Evolutionary conservation across 371 early-diverging fungal species (phyloP).

Genomic region (Apophysomyces variabilis): DNA sequence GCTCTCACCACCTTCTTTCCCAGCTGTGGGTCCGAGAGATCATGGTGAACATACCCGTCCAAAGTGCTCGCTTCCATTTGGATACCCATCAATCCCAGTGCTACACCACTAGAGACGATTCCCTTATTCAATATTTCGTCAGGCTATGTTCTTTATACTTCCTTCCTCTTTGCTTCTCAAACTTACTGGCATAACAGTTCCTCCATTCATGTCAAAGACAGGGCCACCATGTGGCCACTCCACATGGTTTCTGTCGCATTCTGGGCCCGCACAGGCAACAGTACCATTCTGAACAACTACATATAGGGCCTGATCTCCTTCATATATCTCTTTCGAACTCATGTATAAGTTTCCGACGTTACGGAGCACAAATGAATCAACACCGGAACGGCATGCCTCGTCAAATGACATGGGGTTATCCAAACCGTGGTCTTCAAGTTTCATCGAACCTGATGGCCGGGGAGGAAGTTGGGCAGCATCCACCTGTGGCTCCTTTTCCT

Average conservation of each 20-base stretch:
- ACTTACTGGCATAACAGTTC: constrained; percentile 47
- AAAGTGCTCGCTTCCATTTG: constrained; percentile 54
- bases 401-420: constrained; percentile 32
- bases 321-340: constrained; percentile 22
- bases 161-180: not conserved
- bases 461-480: constrained; percentile 32
- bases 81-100: constrained; percentile 65
- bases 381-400: constrained; percentile 31
- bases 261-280: constrained; percentile 56
- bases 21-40: constrained; percentile 32
- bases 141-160: too few species aligned
- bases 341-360: constrained; percentile 55
- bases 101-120: constrained; percentile 54
- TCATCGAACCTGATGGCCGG: constrained; percentile 34
- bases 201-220: constrained; percentile 53
- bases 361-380: constrained; percentile 48
- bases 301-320: constrained; percentile 24
- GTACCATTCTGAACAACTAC: constrained; percentile 58
- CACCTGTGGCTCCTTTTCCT: not conserved
- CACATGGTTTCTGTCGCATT: constrained; percentile 46
- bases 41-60: constrained; percentile 56
- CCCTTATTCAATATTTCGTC: constrained; percentile 29
- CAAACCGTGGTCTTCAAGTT: constrained; percentile 46
- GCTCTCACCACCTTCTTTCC: constrained; percentile 47
- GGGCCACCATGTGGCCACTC: constrained; percentile 46